A percentile compares a stretch with the other conserved stretches of the same genome.
Evolutionary conservation across 2,329 filamentous ascomycete genomes (phyloP).

Genomic region (Leptographium galeiforme): DNA sequence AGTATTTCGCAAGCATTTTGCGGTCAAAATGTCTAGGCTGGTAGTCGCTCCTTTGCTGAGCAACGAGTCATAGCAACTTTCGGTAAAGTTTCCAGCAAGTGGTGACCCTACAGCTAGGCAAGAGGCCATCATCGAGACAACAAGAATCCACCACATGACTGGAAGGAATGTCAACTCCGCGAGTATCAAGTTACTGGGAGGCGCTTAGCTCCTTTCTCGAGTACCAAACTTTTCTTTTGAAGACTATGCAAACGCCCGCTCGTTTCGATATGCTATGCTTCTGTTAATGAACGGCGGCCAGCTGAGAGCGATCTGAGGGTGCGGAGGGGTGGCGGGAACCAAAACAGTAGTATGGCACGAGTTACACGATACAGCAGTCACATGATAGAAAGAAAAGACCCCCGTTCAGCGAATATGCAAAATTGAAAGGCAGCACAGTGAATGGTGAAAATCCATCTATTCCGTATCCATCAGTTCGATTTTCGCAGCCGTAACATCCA

Average conservation of each 20-base stretch:
- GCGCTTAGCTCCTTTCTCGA: too few species aligned
- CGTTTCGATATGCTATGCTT: too few species aligned
- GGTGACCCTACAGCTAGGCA: background rate
- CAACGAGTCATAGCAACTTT: background rate
- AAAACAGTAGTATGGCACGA: too few species aligned
- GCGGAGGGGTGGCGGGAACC: too few species aligned
- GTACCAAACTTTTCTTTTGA: too few species aligned
- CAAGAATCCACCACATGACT: background rate
- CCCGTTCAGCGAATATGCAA: background rate
- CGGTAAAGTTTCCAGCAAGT: background rate
- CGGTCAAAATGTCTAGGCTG: conserved; percentile 3
- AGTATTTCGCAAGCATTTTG: background rate
- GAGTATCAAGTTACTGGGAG: too few species aligned
- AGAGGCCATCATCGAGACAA: background rate
- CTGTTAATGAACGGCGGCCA: too few species aligned
- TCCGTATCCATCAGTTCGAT: background rate
- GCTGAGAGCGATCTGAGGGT: too few species aligned
- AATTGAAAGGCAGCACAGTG: background rate
- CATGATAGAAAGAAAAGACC: too few species aligned
- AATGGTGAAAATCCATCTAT: background rate
- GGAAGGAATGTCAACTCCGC: too few species aligned
- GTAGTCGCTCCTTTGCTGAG: background rate
- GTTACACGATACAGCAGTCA: background rate
- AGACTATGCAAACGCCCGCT: too few species aligned
- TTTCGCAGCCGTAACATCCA: background rate